phyloP scores from a whole-genome alignment of 805 yeast species.

The Saturnispora sanitii region DNA sequence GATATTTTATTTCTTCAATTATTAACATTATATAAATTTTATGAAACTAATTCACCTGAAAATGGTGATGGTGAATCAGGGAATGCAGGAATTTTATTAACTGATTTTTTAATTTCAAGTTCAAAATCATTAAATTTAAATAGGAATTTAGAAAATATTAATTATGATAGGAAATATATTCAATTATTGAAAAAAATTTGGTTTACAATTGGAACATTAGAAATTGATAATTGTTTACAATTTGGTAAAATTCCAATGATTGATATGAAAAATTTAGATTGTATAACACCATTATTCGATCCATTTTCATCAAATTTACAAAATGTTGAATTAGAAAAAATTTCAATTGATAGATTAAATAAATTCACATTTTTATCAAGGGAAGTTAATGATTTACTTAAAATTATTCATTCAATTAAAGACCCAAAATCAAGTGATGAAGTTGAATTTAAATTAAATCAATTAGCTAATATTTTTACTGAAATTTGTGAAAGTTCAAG shows the following conservation, averaged over 20 bases:
- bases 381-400: slow-evolving; percentile 16
- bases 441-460: slow-evolving; percentile 14
- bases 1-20: slow-evolving; percentile 36
- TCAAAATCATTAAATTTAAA: slow-evolving; percentile 38
- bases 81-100: slow-evolving; percentile 30
- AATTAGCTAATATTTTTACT: slow-evolving; percentile 9
- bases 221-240: slow-evolving; percentile 16
- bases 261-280: slow-evolving; percentile 14
- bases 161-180: slow-evolving; percentile 11
- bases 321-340: slow-evolving; percentile 16
- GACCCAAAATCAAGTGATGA: slow-evolving; percentile 17
- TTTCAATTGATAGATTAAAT: slow-evolving; percentile 14
- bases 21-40: slow-evolving; percentile 30
- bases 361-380: slow-evolving; percentile 15
- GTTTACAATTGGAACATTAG: slow-evolving; percentile 19
- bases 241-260: slow-evolving; percentile 18
- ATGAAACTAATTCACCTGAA: slow-evolving; percentile 36
- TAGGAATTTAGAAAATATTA: slow-evolving; percentile 8
- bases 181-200: slow-evolving; percentile 26
- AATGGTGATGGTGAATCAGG: slow-evolving; percentile 41
- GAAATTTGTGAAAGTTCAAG: slow-evolving; percentile 3
- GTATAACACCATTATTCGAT: slow-evolving; percentile 11
- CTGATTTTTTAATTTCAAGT: slow-evolving; percentile 30
- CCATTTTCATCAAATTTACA: slow-evolving; percentile 12
- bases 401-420: slow-evolving; percentile 15